These are phyloP conservation scores for Exutisphaerella laricina DNA, from an alignment of 2,329 filamentous ascomycete species.

Conservation along the genomic window DNA sequence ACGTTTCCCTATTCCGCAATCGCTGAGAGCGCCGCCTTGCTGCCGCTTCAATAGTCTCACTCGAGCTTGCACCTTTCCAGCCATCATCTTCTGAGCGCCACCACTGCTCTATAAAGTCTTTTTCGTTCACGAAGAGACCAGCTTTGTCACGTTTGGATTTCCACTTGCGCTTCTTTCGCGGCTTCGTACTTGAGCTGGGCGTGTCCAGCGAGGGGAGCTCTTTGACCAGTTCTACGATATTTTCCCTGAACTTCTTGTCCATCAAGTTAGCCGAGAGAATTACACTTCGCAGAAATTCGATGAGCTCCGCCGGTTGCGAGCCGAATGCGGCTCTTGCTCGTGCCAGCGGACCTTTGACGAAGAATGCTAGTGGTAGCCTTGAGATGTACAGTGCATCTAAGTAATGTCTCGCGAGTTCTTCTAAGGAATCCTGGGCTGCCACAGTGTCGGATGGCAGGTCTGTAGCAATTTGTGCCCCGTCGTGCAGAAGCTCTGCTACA, in stretches of 20 bases:
- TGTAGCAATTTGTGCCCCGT: too few species aligned
- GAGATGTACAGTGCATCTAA: conserved; percentile 45
- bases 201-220: conserved; percentile 37
- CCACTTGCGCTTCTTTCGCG: conserved; percentile 55
- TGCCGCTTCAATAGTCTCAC: conserved; percentile 44
- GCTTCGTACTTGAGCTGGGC: conserved; percentile 24
- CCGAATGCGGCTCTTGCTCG: conserved; percentile 67
- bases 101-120: conserved; percentile 61
- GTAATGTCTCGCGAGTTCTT: conserved; percentile 34
- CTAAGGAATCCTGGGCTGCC: conserved; percentile 18
- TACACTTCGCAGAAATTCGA: conserved; percentile 57
- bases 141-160: conserved; percentile 59
- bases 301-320: conserved; percentile 56
- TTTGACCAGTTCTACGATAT: conserved; percentile 59
- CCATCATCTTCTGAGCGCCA: conserved; percentile 57
- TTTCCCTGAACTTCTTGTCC: conserved; percentile 75
- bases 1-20: conserved; percentile 68
- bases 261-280: conserved; percentile 48
- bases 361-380: conserved; percentile 73
- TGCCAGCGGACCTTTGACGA: conserved; percentile 74
- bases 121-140: conserved; percentile 63
- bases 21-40: conserved; percentile 59
- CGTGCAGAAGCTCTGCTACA: too few species aligned
- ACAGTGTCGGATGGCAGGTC: neutral
- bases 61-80: conserved; percentile 19